Base-by-base conservation (phyloP, 345 rosid species). In the Linum tenue region DNA sequence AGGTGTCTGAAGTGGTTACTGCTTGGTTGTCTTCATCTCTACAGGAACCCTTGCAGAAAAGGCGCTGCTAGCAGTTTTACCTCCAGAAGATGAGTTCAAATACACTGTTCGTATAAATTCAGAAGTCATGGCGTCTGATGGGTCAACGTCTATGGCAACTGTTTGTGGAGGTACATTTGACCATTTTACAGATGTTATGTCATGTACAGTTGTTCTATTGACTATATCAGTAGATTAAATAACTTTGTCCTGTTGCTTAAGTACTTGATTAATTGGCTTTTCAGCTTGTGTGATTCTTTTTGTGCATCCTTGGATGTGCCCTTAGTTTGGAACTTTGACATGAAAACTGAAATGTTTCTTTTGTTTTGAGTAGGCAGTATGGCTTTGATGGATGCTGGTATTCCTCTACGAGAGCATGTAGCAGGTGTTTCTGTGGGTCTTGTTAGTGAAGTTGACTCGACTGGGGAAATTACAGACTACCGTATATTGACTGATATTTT, bases 361-460 rank as follows among this genome's bases (percentile, higher is more conserved):
- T 57, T 64, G 62, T 11, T 10, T 31, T 7, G n/a, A 12, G 37
- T 75, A 94, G 99, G 97, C 78, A 94, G 99, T 78, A 84, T 94
- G 96, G 97, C 99, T 70, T 82, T 94, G 77, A 84, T 94, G 96
- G 97, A 94, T 71, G 97, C 97, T 60, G 99, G 99, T 43, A 80
- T 88, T 76, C 92, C 99, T 37, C 69, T 94, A 55, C 74, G 73
- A 76, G 92, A 84, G 57, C 99, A 94, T 74, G 95, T 90, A 57
- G 99, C 99, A n/a, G 97, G 97, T 66, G 86, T 94, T 73, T 94
- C 99, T 0, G 95, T 94, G 68, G 99, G 99, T 72, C 99, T 94
- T 74, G 76, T 94, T 60, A 88, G 85, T 60, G 91, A 88, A 66
- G 83, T 80, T 64, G 92, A 90, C 67, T 79, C 82, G 68, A 82